A percentile compares a stretch with the other conserved stretches of the same genome.
These are phyloP conservation scores for Diddensiella caesifluorescens DNA, from an alignment of 805 yeast species.

Conservation along the genomic window DNA sequence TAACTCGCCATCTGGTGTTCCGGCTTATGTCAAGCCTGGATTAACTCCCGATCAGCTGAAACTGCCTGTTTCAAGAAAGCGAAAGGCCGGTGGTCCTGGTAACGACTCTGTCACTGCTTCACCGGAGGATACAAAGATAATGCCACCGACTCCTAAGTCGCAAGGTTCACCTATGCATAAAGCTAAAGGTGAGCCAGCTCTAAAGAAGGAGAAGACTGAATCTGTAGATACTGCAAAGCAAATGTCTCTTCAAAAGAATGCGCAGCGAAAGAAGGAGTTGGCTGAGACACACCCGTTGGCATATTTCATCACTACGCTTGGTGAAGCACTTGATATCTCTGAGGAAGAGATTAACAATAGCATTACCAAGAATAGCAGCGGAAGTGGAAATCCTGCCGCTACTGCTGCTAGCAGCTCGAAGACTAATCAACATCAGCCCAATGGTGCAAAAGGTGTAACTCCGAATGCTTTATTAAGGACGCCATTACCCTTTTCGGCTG, in stretches of 20 bases:
- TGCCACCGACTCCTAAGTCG: conserved; percentile 8
- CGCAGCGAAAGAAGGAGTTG: conserved; percentile 26
- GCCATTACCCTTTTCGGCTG: conserved; percentile 22
- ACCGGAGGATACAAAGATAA: conserved; percentile 20
- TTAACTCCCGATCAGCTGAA: conserved; percentile 27
- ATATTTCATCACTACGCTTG: conserved; percentile 31
- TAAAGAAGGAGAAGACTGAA: conserved; percentile 22
- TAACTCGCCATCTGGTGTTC: conserved; percentile 23
- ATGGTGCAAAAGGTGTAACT: conserved; percentile 16
- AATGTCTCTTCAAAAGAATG: conserved; percentile 7
- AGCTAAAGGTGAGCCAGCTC: conserved; percentile 13
- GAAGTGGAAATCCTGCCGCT: conserved; percentile 4
- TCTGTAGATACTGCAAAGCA: conserved; percentile 13
- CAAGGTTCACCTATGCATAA: conserved; percentile 1
- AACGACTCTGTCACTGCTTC: conserved; percentile 14
- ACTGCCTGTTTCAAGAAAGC: conserved; percentile 23
- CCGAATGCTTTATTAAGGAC: conserved; percentile 23
- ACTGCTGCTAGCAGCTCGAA: conserved; percentile 2
- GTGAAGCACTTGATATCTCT: conserved; percentile 31
- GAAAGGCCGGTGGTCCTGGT: conserved; percentile 19
- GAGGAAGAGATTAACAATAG: conserved; percentile 26
- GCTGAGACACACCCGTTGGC: conserved; percentile 29
- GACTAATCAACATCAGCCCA: neutral
- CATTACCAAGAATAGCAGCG: conserved; percentile 1
- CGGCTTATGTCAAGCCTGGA: conserved; percentile 22